Base-by-base conservation (phyloP, 805 yeast species). In the Lachancea meyersii region DNA sequence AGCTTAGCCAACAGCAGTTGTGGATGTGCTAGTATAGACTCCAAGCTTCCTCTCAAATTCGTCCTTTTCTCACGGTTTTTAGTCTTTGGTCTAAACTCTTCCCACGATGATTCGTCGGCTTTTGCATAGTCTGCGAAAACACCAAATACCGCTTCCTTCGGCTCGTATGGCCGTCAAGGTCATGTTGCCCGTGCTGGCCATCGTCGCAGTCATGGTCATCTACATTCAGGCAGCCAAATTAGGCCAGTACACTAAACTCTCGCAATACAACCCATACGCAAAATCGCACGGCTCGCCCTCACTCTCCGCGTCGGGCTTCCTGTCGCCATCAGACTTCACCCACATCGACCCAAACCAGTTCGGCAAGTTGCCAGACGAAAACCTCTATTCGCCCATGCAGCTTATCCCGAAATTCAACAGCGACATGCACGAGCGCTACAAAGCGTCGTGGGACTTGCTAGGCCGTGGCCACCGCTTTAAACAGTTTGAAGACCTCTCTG, bases 321-420 rank as follows among this genome's bases (percentile, higher is more conserved):
- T 23, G 26, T 9, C 7, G 14, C 17, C n/a, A 14, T 11, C n/a
- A 28, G 22, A 31, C 24, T 32, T 10, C 10, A 13, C 9, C 14
- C 18, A 19, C 24, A 18, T 19, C 35, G 35, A 32, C 14, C 24
- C 24, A 4, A 10, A 9, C 37, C n/a, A n/a, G n/a, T n/a, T n/a
- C n/a, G n/a, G n/a, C n/a, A n/a, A n/a, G n/a, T n/a, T n/a, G n/a
- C n/a, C n/a, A n/a, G n/a, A n/a, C n/a, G n/a, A n/a, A n/a, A n/a
- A n/a, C n/a, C n/a, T n/a, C n/a, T n/a, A n/a, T 1, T 47, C 56
- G 31, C 56, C 56, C 11, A 30, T 52, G 4, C 53, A 52, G 26
- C 32, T 46, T 13, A 39, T 52, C 11, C 49, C 51, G 4, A 41
- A 21, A 13, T 46, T 45, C 41, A 46, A 52, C 36, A n/a, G 19